Evolutionary conservation across 805 yeast species (phyloP), one percentile per base, ranked within the genome.

Genomic region (Clavispora santaluciae): DNA sequence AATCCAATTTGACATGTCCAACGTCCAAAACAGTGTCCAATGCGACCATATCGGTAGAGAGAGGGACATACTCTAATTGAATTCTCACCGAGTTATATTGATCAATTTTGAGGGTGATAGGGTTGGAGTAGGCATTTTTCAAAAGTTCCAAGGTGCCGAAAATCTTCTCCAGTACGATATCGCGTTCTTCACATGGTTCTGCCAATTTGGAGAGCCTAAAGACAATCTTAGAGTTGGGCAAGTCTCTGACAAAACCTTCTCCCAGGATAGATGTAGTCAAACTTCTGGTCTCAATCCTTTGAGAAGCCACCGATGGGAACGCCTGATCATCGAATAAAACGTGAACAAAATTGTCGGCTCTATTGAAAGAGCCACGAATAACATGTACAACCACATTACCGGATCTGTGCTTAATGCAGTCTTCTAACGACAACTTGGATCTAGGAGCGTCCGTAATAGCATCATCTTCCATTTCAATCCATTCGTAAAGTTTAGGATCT

Each of bases 1-100:
- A 63, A 28, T 77, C 79, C 49, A 85, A 56, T 33, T 72, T 68
- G 37, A 85, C 57, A 10, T 66, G 49, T 53, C 95, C 95, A 18
- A 87, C 83, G 56, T 86, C 91, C 44, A 70, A 55, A 44, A 83
- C 72, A 5, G 83, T 72, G 52, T 85, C 93, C 17, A 74, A 62
- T 10, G 75, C 71, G 21, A 80, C 76, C 42, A 82, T 59, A 42
- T 70, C 67, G 25, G 70, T 66, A 0, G 75, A 66, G 4, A 83
- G 60, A 26, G 95, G 93, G 44, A 74, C 64, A 53, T 71, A 85
- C 49, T 81, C 81, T 41, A 81, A 64, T 57, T 75, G 76, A 9
- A 82, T 56, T 22, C 55, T 59, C 22, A 84, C 26, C 1, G 57
- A 49, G 41, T 73, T 68, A 11, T 44, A 41, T n/a, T 59, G 60